These are phyloP conservation scores for Fennellomyces sp. DNA, from an alignment of 371 early-diverging fungal species.

Conservation along the genomic window DNA sequence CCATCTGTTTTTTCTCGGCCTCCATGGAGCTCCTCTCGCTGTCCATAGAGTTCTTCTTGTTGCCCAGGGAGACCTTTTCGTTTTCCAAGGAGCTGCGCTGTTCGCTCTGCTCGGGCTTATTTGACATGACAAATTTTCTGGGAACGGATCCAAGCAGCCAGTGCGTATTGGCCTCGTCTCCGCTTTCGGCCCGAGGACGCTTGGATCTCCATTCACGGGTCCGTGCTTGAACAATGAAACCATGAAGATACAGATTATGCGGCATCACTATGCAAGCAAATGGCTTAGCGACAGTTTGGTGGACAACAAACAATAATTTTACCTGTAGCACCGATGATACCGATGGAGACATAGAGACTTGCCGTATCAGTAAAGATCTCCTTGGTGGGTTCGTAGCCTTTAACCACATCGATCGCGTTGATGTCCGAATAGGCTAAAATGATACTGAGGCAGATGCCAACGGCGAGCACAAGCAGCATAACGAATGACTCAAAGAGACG, in stretches of 20 bases:
- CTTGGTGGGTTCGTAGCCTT: constrained; percentile 69
- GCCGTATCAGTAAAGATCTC: constrained; percentile 65
- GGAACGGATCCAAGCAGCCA: neutral
- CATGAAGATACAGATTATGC: constrained; percentile 82
- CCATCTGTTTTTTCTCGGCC: constrained; percentile 3
- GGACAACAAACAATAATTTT: constrained; percentile 4
- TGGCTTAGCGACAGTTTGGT: neutral
- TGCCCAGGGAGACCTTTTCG: neutral
- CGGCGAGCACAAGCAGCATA: constrained; percentile 65
- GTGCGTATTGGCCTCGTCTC: neutral
- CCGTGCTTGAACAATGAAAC: constrained; percentile 68
- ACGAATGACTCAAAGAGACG: constrained; percentile 72
- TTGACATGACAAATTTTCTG: neutral
- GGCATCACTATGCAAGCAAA: constrained; percentile 49
- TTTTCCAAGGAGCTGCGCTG: neutral
- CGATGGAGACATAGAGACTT: constrained; percentile 74
- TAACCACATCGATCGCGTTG: constrained; percentile 60
- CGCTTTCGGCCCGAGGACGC: constrained; percentile 22
- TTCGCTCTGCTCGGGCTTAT: neutral
- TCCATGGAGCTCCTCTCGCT: constrained; percentile 7
- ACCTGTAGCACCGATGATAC: constrained; percentile 86
- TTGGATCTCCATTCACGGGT: constrained; percentile 35
- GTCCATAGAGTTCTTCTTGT: constrained; percentile 7
- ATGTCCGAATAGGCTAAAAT: constrained; percentile 65
- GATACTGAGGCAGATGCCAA: constrained; percentile 73